Evolutionary conservation across 1,139 yeast species (phyloP).

Genomic region (Pichia sp.): DNA sequence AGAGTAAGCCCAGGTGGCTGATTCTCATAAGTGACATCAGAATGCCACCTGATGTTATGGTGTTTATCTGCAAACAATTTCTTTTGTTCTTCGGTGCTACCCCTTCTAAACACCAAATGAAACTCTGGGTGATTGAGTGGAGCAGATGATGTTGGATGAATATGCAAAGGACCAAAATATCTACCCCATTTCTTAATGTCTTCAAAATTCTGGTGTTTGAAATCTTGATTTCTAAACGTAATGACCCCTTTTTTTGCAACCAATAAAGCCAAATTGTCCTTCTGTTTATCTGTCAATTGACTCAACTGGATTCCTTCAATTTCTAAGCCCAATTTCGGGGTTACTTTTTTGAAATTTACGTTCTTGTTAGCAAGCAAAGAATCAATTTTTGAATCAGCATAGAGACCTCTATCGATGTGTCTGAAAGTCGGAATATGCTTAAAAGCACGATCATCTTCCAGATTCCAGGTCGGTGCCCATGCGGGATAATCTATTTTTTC

Average conservation of each 20-base stretch:
- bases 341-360: constrained; percentile 31
- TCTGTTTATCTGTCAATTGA: neutral
- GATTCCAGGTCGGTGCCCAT: too few relatives aligned
- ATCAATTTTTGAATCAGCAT: constrained; percentile 48
- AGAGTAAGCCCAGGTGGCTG: constrained; percentile 66
- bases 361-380: constrained; percentile 31
- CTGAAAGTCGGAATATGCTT: too few relatives aligned
- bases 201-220: constrained; percentile 15
- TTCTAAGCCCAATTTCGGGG: constrained; percentile 61
- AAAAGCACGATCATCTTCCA: too few relatives aligned
- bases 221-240: constrained; percentile 59
- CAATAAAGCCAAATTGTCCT: constrained; percentile 2
- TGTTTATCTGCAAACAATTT: constrained; percentile 38
- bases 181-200: too few relatives aligned
- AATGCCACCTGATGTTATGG: constrained; percentile 41
- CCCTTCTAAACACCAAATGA: too few relatives aligned
- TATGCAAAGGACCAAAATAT: too few relatives aligned
- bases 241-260: constrained; percentile 46
- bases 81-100: constrained; percentile 60
- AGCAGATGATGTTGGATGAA: constrained; percentile 27
- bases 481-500: too few relatives aligned
- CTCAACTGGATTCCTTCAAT: constrained; percentile 1
- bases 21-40: constrained; percentile 62
- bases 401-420: constrained; percentile 42
- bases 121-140: neutral